Evolutionary conservation across 1,284 basidiomycete genomes (phyloP).

Genomic region (Ganoderma lingzhi): DNA sequence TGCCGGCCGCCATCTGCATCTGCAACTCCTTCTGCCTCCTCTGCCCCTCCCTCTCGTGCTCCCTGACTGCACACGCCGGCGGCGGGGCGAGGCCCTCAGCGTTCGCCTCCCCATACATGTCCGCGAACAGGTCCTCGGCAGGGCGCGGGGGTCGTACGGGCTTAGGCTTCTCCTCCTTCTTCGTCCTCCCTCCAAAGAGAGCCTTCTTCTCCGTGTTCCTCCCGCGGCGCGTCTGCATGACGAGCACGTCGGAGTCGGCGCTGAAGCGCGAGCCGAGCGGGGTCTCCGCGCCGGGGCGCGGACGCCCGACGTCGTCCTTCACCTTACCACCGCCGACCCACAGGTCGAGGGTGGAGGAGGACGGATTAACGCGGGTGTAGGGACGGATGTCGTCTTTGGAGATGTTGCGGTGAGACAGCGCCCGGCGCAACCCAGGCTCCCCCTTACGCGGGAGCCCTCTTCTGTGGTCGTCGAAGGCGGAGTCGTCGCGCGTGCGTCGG

Average conservation of each 20-base stretch:
- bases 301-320: neutral
- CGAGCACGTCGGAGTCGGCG: neutral
- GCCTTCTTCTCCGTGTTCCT: neutral
- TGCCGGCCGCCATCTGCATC: neutral
- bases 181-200: neutral
- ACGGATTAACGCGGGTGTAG: conserved; percentile 19
- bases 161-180: neutral
- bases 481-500: conserved; percentile 6
- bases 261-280: neutral
- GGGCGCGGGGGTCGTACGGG: conserved; percentile 13
- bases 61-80: neutral
- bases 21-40: neutral
- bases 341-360: conserved; percentile 10
- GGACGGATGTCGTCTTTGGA: conserved; percentile 31
- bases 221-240: neutral
- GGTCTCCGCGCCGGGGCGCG: neutral
- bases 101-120: neutral
- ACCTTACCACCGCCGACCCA: conserved; percentile 12
- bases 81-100: neutral
- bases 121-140: conserved; percentile 19
- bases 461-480: conserved; percentile 24
- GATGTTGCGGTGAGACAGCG: conserved; percentile 20
- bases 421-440: conserved; percentile 3
- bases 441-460: conserved; percentile 15
- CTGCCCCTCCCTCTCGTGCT: neutral